Base-by-base conservation (phyloP, 805 yeast genomes). In the Hanseniaspora lindneri region DNA sequence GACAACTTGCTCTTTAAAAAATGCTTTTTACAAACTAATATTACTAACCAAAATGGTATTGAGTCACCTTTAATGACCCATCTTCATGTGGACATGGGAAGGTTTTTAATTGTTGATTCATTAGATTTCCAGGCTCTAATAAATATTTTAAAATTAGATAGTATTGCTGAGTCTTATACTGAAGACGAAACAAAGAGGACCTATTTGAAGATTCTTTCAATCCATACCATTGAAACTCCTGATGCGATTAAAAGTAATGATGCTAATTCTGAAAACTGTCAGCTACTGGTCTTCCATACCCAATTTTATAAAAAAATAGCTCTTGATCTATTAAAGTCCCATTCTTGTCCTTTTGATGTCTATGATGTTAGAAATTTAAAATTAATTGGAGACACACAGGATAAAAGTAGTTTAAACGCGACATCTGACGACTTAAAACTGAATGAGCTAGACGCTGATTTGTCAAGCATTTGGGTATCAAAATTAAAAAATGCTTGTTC, bases 71-170 rank as follows among this genome's bases (percentile, higher is more conserved):
- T n/a, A n/a, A n/a, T n/a, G n/a, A n/a, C n/a, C n/a, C n/a, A n/a
- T n/a, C n/a, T n/a, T n/a, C n/a, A n/a, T 6, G 8, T 4, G 19
- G 8, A 34, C 19, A 17, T 16, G 2, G 29, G 39, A 3, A 44
- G 48, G 24, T 44, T 37, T 28, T n/a, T 44, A 25, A 10, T 44
- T 5, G 41, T 44, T 36, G 41, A 44, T 9, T 10, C 30, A 3
- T 7, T 16, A 13, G 32, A 44, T n/a, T 11, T 36, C 21, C 21
- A 23, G 11, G 20, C 19, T 7, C 9, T 44, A 14, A 25, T 28
- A 10, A 54, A 39, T 44, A 58, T 59, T 28, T 62, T 64, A 37
- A 66, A 65, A 37, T n/a, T n/a, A n/a, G n/a, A n/a, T n/a, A n/a
- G n/a, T n/a, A n/a, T n/a, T n/a, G n/a, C n/a, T n/a, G n/a, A n/a